Percentiles rank a stretch among this genome's conserved stretches.
phyloP scores from a whole-genome alignment of 768 basidiomycete genomes.

The Sporobolomyces pararoseus region DNA sequence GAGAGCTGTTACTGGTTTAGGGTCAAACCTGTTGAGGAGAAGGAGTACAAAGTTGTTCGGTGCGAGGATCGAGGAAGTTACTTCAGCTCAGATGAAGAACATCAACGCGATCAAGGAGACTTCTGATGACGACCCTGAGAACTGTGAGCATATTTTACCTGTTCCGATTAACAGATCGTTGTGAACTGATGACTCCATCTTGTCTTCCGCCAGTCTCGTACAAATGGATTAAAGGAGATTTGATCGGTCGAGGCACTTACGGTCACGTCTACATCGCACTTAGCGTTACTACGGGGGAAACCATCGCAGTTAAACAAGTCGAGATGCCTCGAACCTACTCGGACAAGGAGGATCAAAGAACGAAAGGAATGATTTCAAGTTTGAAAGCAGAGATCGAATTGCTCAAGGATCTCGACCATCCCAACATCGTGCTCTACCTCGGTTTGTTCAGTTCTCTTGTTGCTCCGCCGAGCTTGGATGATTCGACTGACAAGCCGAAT shows the following conservation, averaged over 20 bases:
- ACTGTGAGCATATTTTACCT: slow-evolving; percentile 57
- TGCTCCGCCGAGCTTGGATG: not conserved
- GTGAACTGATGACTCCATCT: not conserved
- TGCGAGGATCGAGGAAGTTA: slow-evolving; percentile 86
- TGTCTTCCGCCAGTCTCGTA: slow-evolving; percentile 58
- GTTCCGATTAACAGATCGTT: not conserved
- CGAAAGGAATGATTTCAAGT: slow-evolving; percentile 79
- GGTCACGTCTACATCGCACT: slow-evolving; percentile 93
- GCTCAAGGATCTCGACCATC: slow-evolving; percentile 91
- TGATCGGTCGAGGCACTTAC: slow-evolving; percentile 95
- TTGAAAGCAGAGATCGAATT: slow-evolving; percentile 94
- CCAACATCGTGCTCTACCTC: slow-evolving; percentile 94
- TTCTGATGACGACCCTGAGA: slow-evolving; percentile 53
- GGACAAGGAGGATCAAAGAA: slow-evolving; percentile 83
- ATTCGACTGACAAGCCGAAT: not conserved
- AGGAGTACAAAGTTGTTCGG: slow-evolving; percentile 96
- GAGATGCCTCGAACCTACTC: slow-evolving; percentile 86
- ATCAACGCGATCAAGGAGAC: slow-evolving; percentile 35
- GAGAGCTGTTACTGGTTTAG: slow-evolving; percentile 29
- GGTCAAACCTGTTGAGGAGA: slow-evolving; percentile 59
- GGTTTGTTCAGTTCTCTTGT: slow-evolving; percentile 52
- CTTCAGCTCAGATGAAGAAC: slow-evolving; percentile 63
- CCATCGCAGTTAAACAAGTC: slow-evolving; percentile 99
- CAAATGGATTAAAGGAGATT: slow-evolving; percentile 96
- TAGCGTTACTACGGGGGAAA: slow-evolving; percentile 93